phyloP scores from a whole-genome alignment of 1,139 yeast species.

The Zygosaccharomyces pseudobailii region DNA sequence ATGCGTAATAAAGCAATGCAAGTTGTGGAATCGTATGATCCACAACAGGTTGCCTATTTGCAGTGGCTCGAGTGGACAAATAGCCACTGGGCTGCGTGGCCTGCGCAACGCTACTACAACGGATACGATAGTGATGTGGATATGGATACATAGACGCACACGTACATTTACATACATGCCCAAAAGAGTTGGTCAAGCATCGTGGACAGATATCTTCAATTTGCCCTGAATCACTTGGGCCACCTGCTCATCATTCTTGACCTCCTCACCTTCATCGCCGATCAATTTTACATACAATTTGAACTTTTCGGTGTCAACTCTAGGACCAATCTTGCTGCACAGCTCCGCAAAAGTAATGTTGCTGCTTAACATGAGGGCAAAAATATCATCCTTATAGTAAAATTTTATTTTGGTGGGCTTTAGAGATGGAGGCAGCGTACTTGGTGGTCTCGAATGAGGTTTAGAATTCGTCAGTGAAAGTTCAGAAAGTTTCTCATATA shows the following conservation, averaged over 20 bases:
- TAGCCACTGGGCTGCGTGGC: neutral
- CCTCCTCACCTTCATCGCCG: conserved; percentile 32
- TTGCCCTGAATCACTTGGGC: conserved; percentile 33
- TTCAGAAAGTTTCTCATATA: conserved; percentile 27
- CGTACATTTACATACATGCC: neutral
- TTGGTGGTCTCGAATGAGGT: conserved; percentile 30
- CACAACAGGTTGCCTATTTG: conserved; percentile 15
- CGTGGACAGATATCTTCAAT: conserved; percentile 35
- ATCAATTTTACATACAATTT: conserved; percentile 32
- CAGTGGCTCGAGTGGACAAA: conserved; percentile 28
- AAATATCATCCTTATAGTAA: conserved; percentile 83
- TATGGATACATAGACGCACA: conserved; percentile 12
- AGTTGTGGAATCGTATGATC: conserved; percentile 28
- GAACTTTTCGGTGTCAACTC: conserved; percentile 45
- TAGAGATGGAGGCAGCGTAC: conserved; percentile 23
- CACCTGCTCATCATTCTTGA: conserved; percentile 34
- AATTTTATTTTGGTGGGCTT: conserved; percentile 63
- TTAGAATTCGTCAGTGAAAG: conserved; percentile 24
- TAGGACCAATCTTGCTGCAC: conserved; percentile 57
- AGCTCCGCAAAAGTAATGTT: conserved; percentile 58
- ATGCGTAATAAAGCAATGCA: conserved; percentile 23
- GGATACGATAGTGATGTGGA: conserved; percentile 18
- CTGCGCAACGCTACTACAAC: neutral
- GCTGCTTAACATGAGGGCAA: conserved; percentile 73
- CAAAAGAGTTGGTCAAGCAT: conserved; percentile 13